phyloP scores from a whole-genome alignment of 108 stramenopile genomes.

The Nitzschia palea region DNA sequence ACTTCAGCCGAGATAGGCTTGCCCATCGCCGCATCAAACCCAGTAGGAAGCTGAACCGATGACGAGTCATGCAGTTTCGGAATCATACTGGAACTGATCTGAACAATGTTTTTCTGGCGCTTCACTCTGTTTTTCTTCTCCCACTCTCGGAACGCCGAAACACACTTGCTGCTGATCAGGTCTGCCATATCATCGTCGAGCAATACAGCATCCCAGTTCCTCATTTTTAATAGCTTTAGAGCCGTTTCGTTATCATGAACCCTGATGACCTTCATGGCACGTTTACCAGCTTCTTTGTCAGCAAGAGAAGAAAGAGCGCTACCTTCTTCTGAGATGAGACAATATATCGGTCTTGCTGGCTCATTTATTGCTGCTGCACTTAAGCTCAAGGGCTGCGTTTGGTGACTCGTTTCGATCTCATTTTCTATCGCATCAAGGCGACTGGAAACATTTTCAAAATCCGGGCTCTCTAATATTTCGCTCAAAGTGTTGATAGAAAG shows the following conservation, averaged over 20 bases:
- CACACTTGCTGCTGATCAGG: conserved; percentile 24
- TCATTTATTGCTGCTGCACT: neutral
- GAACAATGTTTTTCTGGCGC: conserved; percentile 49
- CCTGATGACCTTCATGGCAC: conserved; percentile 38
- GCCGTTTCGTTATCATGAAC: conserved; percentile 43
- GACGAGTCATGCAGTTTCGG: conserved; percentile 19
- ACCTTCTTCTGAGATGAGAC: conserved; percentile 14
- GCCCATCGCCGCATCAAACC: conserved; percentile 61
- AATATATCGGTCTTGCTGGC: neutral
- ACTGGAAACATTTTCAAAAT: conserved; percentile 16
- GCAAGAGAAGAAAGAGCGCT: conserved; percentile 9
- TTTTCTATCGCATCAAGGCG: conserved; percentile 26
- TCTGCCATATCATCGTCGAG: conserved; percentile 55
- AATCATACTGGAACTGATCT: conserved; percentile 32
- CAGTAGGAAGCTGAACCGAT: conserved; percentile 45
- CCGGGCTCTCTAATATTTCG: conserved; percentile 40
- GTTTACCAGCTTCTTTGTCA: conserved; percentile 17
- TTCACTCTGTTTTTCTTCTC: conserved; percentile 54
- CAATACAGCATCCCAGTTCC: conserved; percentile 59
- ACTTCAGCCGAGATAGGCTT: conserved; percentile 46
- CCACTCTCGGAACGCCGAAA: conserved; percentile 59
- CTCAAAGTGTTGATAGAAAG: conserved; percentile 46
- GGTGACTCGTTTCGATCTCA: neutral
- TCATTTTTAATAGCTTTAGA: conserved; percentile 42
- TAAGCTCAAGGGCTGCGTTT: neutral